These are phyloP conservation scores for Senecio squalidus DNA, from an alignment of 140 eudicot species.

Conservation along the genomic window DNA sequence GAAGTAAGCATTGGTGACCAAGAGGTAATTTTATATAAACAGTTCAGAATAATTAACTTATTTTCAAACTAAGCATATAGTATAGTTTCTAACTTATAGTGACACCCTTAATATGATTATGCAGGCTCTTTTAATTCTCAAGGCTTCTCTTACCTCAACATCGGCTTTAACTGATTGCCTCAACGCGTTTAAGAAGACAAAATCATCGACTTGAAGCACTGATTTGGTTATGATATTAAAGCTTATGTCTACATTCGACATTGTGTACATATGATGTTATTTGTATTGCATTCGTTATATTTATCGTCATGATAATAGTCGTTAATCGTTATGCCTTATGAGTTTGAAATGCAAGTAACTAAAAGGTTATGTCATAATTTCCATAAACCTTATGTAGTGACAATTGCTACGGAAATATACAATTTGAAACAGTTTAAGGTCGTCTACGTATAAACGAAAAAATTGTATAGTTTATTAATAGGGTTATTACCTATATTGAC, in stretches of 20 bases:
- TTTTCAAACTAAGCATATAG: not conserved
- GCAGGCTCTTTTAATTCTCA: constrained; percentile 28
- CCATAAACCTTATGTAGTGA: too few species aligned
- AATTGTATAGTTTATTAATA: too few species aligned
- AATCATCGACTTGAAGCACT: not conserved
- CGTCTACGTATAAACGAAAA: too few species aligned
- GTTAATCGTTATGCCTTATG: too few species aligned
- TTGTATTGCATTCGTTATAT: too few species aligned
- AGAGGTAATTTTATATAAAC: constrained; percentile 18
- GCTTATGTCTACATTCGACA: not conserved
- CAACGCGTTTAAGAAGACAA: constrained; percentile 10
- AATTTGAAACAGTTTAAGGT: too few species aligned
- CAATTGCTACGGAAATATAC: too few species aligned
- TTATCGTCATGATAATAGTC: too few species aligned
- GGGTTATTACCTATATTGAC: too few species aligned
- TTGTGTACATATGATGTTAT: not conserved
- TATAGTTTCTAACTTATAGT: not conserved
- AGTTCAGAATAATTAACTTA: not conserved
- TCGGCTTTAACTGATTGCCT: constrained; percentile 23
- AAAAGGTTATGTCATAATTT: too few species aligned
- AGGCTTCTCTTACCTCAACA: constrained; percentile 21
- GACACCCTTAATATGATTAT: not conserved
- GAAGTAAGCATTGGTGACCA: constrained; percentile 21
- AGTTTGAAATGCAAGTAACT: too few species aligned
- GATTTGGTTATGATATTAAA: not conserved